Conservation (phyloP, 2,329 filamentous ascomycete species). For the Trichophyton benhamiae region DNA sequence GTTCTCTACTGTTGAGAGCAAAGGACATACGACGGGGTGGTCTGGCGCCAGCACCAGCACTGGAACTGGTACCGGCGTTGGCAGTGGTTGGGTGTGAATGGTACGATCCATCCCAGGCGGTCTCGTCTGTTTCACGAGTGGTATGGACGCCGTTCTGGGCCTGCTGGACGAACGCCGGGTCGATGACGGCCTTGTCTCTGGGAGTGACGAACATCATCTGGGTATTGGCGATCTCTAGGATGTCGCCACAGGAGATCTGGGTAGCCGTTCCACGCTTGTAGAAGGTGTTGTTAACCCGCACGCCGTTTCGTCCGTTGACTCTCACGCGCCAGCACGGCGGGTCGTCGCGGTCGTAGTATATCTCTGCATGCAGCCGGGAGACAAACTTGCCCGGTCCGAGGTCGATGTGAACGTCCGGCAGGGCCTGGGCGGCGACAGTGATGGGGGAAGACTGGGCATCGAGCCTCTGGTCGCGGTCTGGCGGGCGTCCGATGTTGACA, state of each 20-base stretch:
- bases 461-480: conserved; percentile 33
- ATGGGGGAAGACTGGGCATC: conserved; percentile 37
- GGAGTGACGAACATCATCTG: conserved; percentile 99
- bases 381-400: conserved; percentile 73
- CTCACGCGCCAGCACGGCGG: conserved; percentile 62
- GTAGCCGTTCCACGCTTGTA: conserved; percentile 56
- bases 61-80: conserved; percentile 10
- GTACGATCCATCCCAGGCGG: conserved; percentile 25
- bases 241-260: conserved; percentile 68
- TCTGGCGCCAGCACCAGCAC: not conserved
- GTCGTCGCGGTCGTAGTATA: conserved; percentile 58
- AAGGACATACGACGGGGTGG: conserved; percentile 2
- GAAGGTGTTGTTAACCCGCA: conserved; percentile 64
- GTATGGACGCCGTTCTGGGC: conserved; percentile 39
- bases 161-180: conserved; percentile 56
- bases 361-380: conserved; percentile 62
- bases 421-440: conserved; percentile 31
- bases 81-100: conserved; percentile 25
- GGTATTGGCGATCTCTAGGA: conserved; percentile 80
- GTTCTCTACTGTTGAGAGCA: not conserved
- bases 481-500: conserved; percentile 39
- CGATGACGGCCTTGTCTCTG: conserved; percentile 56
- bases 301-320: conserved; percentile 83
- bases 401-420: conserved; percentile 64
- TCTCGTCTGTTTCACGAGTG: conserved; percentile 22